Percentiles rank a stretch among this genome's conserved stretches.
Conservation (phyloP, 306 rosid species). For the Prunus padus region DNA sequence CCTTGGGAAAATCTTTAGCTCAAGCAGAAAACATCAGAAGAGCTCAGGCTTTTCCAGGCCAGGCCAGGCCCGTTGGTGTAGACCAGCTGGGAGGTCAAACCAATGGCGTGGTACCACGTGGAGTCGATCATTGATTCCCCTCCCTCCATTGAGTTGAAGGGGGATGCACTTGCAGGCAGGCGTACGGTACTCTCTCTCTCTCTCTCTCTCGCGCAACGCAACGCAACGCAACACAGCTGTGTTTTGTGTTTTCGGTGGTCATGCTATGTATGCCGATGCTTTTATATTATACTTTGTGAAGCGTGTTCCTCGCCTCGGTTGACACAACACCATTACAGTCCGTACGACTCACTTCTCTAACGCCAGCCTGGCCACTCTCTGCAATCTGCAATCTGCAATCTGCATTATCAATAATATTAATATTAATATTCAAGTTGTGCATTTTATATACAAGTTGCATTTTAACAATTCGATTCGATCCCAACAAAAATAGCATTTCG, state of each 20-base stretch:
- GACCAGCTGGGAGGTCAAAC: slow-evolving; percentile 2
- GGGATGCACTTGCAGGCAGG: background rate
- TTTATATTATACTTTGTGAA: background rate
- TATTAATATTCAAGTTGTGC: background rate
- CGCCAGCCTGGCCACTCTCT: slow-evolving; percentile 26
- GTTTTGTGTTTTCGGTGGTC: background rate
- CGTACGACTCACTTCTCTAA: background rate
- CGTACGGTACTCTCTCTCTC: too few species aligned
- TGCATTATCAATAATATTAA: background rate
- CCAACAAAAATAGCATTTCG: too few species aligned
- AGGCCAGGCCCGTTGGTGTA: background rate
- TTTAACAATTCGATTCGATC: too few species aligned
- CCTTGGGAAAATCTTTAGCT: background rate
- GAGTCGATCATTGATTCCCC: background rate
- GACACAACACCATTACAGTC: background rate
- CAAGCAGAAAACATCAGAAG: background rate
- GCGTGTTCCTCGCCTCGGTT: slow-evolving; percentile 6
- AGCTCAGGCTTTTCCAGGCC: background rate
- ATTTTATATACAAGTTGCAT: too few species aligned
- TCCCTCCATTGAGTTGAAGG: background rate
- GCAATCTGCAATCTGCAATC: too few species aligned
- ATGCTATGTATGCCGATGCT: too few species aligned
- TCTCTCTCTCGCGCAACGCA: too few species aligned
- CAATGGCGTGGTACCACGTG: slow-evolving; percentile 1
- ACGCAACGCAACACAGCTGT: background rate